phyloP scores from a whole-genome alignment of 306 rosid genomes.

The Dryas drummondii region DNA sequence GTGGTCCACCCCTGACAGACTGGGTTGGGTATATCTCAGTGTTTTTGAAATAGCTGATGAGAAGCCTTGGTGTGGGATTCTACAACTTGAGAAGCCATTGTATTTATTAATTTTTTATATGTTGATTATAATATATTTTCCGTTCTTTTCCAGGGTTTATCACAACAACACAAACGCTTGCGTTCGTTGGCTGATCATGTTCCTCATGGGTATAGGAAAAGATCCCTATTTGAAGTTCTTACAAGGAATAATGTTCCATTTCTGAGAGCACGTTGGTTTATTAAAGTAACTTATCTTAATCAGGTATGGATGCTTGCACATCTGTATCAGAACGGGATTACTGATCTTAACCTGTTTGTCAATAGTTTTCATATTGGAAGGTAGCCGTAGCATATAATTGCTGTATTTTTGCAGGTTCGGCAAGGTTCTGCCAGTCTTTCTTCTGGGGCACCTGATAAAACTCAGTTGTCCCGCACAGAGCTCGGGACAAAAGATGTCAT shows the following conservation, averaged over 20 bases:
- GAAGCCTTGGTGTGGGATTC: constrained; percentile 1
- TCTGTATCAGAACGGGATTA: constrained; percentile 7
- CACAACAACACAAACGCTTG: constrained; percentile 84
- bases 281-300: constrained; percentile 85
- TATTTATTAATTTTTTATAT: background rate
- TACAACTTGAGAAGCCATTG: constrained; percentile 8
- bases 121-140: background rate
- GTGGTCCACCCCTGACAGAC: background rate
- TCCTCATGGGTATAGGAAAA: constrained; percentile 82
- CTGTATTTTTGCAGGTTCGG: constrained; percentile 60
- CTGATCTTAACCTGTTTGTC: background rate
- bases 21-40: constrained; percentile 1
- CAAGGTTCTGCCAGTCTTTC: constrained; percentile 63
- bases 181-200: constrained; percentile 81
- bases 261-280: constrained; percentile 94
- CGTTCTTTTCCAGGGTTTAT: constrained; percentile 67
- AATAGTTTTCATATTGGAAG: constrained; percentile 27
- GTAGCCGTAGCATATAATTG: constrained; percentile 32
- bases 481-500: constrained; percentile 89
- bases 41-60: background rate
- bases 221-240: constrained; percentile 75
- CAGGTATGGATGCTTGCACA: constrained; percentile 53
- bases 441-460: constrained; percentile 69
- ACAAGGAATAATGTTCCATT: constrained; percentile 88
- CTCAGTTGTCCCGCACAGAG: constrained; percentile 81